phyloP scores from a whole-genome alignment of 1,139 yeast genomes.

The Zygoascus hellenicus region DNA sequence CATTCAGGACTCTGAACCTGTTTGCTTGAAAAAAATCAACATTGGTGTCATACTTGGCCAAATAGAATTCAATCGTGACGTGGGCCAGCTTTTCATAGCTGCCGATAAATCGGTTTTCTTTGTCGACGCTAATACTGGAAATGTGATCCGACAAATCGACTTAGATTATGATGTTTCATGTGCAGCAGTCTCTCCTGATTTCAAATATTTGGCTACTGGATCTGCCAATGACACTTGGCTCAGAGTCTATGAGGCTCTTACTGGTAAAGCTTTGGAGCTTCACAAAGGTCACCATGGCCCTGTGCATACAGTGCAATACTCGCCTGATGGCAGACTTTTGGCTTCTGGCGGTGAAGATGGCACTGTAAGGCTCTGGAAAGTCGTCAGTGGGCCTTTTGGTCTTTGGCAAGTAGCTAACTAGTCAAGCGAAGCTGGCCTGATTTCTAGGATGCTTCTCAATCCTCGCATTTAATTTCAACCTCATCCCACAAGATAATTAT shows the following conservation, averaged over 20 bases:
- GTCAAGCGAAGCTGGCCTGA: not conserved
- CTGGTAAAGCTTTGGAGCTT: constrained; percentile 29
- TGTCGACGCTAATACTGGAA: constrained; percentile 23
- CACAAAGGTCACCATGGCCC: constrained; percentile 38
- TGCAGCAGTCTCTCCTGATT: constrained; percentile 24
- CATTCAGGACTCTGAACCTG: constrained; percentile 13
- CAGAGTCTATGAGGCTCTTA: constrained; percentile 30
- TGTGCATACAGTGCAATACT: constrained; percentile 33
- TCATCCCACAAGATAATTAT: not conserved
- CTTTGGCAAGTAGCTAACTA: constrained; percentile 25
- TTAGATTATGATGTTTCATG: constrained; percentile 32
- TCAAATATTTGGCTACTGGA: constrained; percentile 30
- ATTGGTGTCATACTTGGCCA: constrained; percentile 30
- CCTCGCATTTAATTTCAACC: not conserved
- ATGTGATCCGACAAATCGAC: constrained; percentile 21
- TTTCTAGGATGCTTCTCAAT: not conserved
- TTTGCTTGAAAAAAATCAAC: constrained; percentile 14
- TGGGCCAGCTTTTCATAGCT: constrained; percentile 16
- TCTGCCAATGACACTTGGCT: constrained; percentile 34
- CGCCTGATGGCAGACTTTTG: constrained; percentile 36
- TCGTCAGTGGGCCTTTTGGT: constrained; percentile 31
- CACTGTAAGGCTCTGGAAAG: constrained; percentile 56
- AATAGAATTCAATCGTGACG: constrained; percentile 24
- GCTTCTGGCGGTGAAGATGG: constrained; percentile 74
- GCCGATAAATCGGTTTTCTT: constrained; percentile 27